These are phyloP conservation scores for Cordia subcordata DNA, from an alignment of 257 asterid species.

Conservation along the genomic window DNA sequence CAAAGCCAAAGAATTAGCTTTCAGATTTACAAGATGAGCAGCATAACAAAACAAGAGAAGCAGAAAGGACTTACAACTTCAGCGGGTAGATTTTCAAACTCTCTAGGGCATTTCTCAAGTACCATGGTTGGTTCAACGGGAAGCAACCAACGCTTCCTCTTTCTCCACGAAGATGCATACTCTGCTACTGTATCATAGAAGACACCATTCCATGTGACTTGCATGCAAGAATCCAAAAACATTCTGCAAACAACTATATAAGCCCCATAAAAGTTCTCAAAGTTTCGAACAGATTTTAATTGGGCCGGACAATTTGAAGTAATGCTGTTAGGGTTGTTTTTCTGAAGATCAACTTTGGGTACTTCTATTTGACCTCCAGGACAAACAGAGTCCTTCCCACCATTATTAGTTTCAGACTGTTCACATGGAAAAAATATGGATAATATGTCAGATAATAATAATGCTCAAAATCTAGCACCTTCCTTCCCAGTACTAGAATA, in stretches of 20 bases:
- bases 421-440: constrained; percentile 12
- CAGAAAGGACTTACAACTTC: constrained; percentile 42
- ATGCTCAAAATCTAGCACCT: constrained; percentile 1
- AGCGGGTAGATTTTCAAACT: constrained; percentile 30
- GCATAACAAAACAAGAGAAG: constrained; percentile 15
- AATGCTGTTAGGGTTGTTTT: constrained; percentile 21
- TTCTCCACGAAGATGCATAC: constrained; percentile 76
- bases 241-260: constrained; percentile 41
- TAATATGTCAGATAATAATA: constrained; percentile 4
- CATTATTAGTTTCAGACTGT: constrained; percentile 40
- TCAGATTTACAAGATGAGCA: constrained; percentile 23
- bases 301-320: constrained; percentile 30
- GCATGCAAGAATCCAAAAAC: constrained; percentile 60
- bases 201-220: constrained; percentile 74
- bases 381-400: constrained; percentile 27
- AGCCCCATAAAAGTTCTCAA: constrained; percentile 67
- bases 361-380: constrained; percentile 32
- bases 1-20: constrained; percentile 26
- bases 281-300: constrained; percentile 64
- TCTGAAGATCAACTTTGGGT: constrained; percentile 23
- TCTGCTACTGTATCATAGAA: constrained; percentile 62
- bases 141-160: constrained; percentile 52
- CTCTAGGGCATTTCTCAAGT: constrained; percentile 20
- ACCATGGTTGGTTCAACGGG: constrained; percentile 25
- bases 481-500: constrained; percentile 7